A percentile compares a stretch with the other conserved stretches of the same genome.
These are phyloP conservation scores for Cryptococcus wingfieldii DNA, from an alignment of 1,284 basidiomycete genomes.

Conservation along the genomic window DNA sequence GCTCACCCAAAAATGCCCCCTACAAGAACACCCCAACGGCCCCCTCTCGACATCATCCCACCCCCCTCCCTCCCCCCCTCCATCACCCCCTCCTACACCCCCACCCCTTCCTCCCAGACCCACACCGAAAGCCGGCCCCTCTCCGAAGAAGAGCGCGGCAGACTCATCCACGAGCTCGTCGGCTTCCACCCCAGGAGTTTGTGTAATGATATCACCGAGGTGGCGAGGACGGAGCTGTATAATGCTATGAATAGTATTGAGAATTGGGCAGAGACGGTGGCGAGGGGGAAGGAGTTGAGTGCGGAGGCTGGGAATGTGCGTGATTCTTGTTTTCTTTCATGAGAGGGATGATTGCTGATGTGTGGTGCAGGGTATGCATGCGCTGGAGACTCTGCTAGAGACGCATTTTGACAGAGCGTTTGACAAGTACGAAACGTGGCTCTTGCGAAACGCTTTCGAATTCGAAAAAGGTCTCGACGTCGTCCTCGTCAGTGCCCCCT, in stretches of 20 bases:
- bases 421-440: slow-evolving; percentile 47
- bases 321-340: not conserved
- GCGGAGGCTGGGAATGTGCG: slow-evolving; percentile 35
- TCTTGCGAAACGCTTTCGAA: slow-evolving; percentile 47
- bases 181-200: slow-evolving; percentile 36
- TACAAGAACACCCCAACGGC: not conserved
- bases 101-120: too few relatives aligned
- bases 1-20: not conserved
- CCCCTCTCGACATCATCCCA: not conserved
- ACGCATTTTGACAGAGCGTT: slow-evolving; percentile 46
- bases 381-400: slow-evolving; percentile 48
- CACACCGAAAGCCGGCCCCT: slow-evolving; percentile 9
- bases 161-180: slow-evolving; percentile 41
- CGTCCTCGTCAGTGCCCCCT: slow-evolving; percentile 38
- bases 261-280: slow-evolving; percentile 22
- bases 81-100: not conserved
- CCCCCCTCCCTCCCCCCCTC: not conserved
- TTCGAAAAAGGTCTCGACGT: slow-evolving; percentile 39
- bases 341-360: not conserved
- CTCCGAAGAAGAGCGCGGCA: slow-evolving; percentile 29
- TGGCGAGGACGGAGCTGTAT: slow-evolving; percentile 34
- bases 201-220: slow-evolving; percentile 39
- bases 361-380: slow-evolving; percentile 34
- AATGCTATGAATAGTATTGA: slow-evolving; percentile 32
- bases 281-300: slow-evolving; percentile 17